Evolutionary conservation across 768 basidiomycete species (phyloP).

Genomic region (Termitomyces heimii): DNA sequence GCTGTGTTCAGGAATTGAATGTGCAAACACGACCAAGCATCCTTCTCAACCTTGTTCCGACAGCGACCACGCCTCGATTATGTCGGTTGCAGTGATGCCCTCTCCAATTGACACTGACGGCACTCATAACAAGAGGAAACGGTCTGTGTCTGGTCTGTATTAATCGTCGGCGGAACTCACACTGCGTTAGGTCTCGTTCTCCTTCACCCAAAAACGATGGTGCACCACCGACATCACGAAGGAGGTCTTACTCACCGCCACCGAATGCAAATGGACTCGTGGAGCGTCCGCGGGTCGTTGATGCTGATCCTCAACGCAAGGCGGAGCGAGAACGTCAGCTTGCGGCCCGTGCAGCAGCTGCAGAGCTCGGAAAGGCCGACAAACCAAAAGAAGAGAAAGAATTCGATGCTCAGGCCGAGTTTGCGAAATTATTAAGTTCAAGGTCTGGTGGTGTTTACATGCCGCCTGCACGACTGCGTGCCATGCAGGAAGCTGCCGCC

Average conservation of each 20-base stretch:
- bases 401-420: conserved; percentile 79
- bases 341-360: conserved; percentile 62
- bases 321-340: conserved; percentile 78
- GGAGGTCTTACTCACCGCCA: conserved; percentile 39
- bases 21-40: conserved; percentile 18
- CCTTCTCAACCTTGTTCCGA: conserved; percentile 6
- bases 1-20: neutral
- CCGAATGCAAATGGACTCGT: conserved; percentile 16
- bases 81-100: conserved; percentile 36
- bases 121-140: conserved; percentile 41
- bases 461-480: conserved; percentile 89
- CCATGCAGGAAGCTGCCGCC: conserved; percentile 79
- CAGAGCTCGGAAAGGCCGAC: conserved; percentile 56
- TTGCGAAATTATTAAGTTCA: conserved; percentile 76
- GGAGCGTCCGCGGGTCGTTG: conserved; percentile 40
- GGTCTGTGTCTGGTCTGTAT: conserved; percentile 22
- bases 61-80: conserved; percentile 15
- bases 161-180: neutral
- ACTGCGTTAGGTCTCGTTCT: conserved; percentile 40
- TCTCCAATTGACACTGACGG: conserved; percentile 22
- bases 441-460: conserved; percentile 95
- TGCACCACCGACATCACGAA: conserved; percentile 37
- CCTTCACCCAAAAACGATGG: conserved; percentile 32
- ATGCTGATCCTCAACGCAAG: conserved; percentile 72
- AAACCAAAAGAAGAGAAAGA: conserved; percentile 46